These are phyloP conservation scores for Dalbergia cultrata DNA, from an alignment of 306 rosid genomes.

Conservation along the genomic window DNA sequence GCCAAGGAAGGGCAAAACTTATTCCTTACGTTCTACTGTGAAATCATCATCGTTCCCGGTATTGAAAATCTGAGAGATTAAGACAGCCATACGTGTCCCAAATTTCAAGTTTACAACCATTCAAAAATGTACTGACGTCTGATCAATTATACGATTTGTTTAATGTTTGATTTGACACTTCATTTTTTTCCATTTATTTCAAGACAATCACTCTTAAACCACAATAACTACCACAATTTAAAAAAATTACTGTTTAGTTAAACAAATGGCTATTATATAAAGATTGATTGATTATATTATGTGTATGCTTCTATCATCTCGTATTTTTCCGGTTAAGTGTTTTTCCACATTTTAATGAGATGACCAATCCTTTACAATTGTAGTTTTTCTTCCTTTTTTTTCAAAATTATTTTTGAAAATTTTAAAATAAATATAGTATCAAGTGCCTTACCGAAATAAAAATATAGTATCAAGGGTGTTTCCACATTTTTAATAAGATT, in stretches of 20 bases:
- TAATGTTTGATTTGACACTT: not conserved
- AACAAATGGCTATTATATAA: too few species aligned
- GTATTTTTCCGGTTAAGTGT: too few species aligned
- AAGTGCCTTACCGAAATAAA: too few species aligned
- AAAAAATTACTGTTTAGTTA: too few species aligned
- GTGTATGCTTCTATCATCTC: too few species aligned
- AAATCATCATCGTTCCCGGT: not conserved
- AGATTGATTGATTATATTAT: too few species aligned
- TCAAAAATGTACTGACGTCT: not conserved
- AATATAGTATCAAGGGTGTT: too few species aligned
- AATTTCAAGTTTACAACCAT: not conserved
- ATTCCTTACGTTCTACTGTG: not conserved
- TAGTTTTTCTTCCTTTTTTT: too few species aligned
- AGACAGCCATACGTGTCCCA: not conserved
- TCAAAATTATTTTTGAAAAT: too few species aligned
- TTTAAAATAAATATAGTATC: too few species aligned
- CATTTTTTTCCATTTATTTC: not conserved
- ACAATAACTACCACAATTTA: not conserved
- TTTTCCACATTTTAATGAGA: not conserved
- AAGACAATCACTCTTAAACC: not conserved
- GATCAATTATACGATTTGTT: not conserved
- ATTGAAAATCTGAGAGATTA: constrained; percentile 20
- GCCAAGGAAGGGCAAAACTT: constrained; percentile 16
- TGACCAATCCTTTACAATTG: too few species aligned
- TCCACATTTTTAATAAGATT: too few species aligned